These are phyloP conservation scores for Chrysoporthe puriensis DNA, from an alignment of 2,329 filamentous ascomycete species.

Conservation along the genomic window DNA sequence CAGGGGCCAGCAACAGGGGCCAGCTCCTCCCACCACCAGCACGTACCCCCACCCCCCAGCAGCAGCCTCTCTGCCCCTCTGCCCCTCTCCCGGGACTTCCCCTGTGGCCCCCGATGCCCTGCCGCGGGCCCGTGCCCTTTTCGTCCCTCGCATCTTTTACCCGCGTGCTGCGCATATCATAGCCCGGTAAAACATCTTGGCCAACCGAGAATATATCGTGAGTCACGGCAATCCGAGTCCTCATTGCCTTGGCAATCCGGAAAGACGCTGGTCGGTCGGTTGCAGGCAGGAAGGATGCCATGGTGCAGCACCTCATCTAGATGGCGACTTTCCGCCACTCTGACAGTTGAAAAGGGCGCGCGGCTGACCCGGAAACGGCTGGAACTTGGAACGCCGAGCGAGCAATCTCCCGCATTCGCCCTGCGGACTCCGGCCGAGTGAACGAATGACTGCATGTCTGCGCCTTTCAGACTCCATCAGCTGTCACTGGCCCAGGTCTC, in stretches of 20 bases:
- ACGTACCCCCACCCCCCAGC: too few relatives aligned
- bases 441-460: neutral
- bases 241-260: neutral
- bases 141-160: neutral
- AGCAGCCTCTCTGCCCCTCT: neutral
- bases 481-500: neutral
- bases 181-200: constrained; percentile 2
- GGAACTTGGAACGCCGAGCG: neutral
- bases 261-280: neutral
- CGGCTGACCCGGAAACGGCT: constrained; percentile 2
- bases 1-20: too few relatives aligned
- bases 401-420: constrained; percentile 1
- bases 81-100: neutral
- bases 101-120: neutral
- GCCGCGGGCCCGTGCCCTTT: neutral
- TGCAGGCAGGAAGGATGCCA: neutral
- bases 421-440: constrained; percentile 9
- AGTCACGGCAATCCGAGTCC: neutral
- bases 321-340: neutral
- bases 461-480: neutral
- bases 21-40: too few relatives aligned
- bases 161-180: neutral
- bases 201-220: constrained; percentile 12
- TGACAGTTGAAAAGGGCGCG: neutral
- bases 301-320: neutral